Evolutionary conservation across 2,329 filamentous ascomycete species (phyloP), one percentile per base, ranked within the genome.

Genomic region (Coniochaeta prunicola): DNA sequence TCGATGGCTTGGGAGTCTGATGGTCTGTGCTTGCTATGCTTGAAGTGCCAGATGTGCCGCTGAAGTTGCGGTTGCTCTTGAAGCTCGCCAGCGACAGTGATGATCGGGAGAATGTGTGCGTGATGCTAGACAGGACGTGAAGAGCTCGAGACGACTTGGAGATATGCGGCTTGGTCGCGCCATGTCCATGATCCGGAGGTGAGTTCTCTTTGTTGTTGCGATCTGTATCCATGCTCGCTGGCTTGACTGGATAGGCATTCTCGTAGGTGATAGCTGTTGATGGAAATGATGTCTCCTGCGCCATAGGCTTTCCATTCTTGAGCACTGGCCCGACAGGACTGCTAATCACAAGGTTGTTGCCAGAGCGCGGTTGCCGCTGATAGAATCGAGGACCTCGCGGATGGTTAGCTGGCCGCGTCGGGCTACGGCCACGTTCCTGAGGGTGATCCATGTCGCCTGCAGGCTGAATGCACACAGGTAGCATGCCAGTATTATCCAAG

Each of bases 141-240:
- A 63, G 54, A 1, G 64, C 64, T 9, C 60, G 61, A 55, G 53
- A 33, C 19, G 64, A 64, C 57, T 63, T 66, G 2, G 64, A 40
- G 2, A 17, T 21, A 12, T 55, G 30, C 17, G 53, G 19, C 10
- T 55, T 33, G 5, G 28, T 24, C 4, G 53, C 3, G 30, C 19
- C 3, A 9, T 12, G 34, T 3, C 31, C 21, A 4, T 21, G 54
- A 4, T 9, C 19, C 6, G 54, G 54, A 1, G 54, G 33, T 4
- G 36, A 17, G 19, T 56, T 42, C 54, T 42, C 54, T 26, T 56
- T 42, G 19, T 56, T 31, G 54, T 42, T 28, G 17, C 31, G 54
- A 8, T 56, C 36, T 4, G 2, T n/a, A 13, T 30, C 36, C 19
- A 33, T 21, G n/a, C 19, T 42, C 4, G 19, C n/a, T 13, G 53